A percentile compares a stretch with the other conserved stretches of the same genome.
Evolutionary conservation across 768 basidiomycete species (phyloP).

Genomic region (Leccinellum albellum): DNA sequence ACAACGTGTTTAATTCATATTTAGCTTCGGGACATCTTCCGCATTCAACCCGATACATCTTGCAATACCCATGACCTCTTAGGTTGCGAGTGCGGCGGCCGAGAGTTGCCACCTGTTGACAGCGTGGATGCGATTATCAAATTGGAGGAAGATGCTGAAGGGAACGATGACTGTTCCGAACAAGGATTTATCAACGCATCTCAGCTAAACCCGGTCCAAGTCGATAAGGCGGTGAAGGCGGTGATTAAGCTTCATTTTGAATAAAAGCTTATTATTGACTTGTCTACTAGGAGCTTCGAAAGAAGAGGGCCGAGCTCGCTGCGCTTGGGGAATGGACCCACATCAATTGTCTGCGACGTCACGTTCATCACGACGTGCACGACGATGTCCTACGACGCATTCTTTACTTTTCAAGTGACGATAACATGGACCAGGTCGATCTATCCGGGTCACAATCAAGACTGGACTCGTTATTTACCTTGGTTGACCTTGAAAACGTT

Average conservation of each 20-base stretch:
- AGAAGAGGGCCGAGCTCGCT: constrained; percentile 65
- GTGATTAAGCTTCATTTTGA: constrained; percentile 35
- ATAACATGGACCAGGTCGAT: constrained; percentile 9
- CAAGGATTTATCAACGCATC: constrained; percentile 65
- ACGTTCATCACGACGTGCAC: constrained; percentile 47
- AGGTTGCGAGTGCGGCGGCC: constrained; percentile 64
- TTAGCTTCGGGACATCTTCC: constrained; percentile 90
- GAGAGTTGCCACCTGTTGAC: neutral
- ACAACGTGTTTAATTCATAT: neutral
- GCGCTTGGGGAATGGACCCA: constrained; percentile 82
- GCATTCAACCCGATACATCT: constrained; percentile 69
- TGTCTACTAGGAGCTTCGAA: constrained; percentile 52
- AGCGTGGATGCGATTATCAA: constrained; percentile 5
- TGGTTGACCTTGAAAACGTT: constrained; percentile 49
- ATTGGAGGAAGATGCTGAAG: constrained; percentile 25
- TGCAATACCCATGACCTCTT: constrained; percentile 94
- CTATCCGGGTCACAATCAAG: constrained; percentile 23
- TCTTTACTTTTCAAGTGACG: constrained; percentile 20
- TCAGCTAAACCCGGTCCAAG: constrained; percentile 45
- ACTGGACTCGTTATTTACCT: constrained; percentile 33
- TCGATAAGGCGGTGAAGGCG: constrained; percentile 48
- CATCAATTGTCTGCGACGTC: constrained; percentile 61
- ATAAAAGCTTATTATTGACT: constrained; percentile 1
- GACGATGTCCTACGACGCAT: constrained; percentile 64
- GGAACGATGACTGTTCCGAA: constrained; percentile 28